Evolutionary conservation across 2,329 filamentous ascomycete genomes (phyloP).

Genomic region (Aspergillus clavatus): DNA sequence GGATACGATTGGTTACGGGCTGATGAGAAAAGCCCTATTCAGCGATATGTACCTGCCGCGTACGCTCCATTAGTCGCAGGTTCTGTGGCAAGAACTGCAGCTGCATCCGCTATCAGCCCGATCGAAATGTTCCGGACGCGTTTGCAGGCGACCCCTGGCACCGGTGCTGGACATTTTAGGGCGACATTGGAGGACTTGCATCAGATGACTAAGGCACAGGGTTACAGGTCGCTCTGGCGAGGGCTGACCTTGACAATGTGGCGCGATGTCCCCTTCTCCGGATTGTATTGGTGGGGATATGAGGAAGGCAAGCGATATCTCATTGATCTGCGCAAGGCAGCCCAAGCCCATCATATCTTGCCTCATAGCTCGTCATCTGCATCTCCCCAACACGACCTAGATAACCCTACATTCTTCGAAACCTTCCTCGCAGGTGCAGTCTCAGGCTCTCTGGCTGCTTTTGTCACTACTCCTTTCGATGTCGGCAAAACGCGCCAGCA

Average conservation of each 20-base stretch:
- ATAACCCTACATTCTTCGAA: conserved; percentile 74
- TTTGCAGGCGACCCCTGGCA: conserved; percentile 69
- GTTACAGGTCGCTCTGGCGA: conserved; percentile 81
- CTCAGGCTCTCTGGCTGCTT: conserved; percentile 78
- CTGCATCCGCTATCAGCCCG: conserved; percentile 77
- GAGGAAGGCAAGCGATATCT: conserved; percentile 72
- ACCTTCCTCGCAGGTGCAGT: conserved; percentile 81
- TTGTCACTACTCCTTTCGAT: conserved; percentile 92
- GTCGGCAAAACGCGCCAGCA: conserved; percentile 96
- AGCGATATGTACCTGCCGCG: conserved; percentile 57
- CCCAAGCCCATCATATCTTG: conserved; percentile 15
- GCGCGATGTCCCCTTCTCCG: conserved; percentile 96
- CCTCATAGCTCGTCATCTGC: conserved; percentile 9
- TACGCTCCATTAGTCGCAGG: conserved; percentile 79
- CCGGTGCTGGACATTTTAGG: conserved; percentile 63
- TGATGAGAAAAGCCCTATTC: conserved; percentile 67
- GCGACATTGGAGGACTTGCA: conserved; percentile 72
- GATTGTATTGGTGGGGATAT: conserved; percentile 97
- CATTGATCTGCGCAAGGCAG: conserved; percentile 60
- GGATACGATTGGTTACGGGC: conserved; percentile 93
- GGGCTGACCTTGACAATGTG: conserved; percentile 87
- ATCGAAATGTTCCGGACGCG: conserved; percentile 93
- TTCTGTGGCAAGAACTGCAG: conserved; percentile 68
- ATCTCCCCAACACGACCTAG: conserved; percentile 56
- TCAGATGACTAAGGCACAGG: conserved; percentile 72